These are phyloP conservation scores for Rosa persica DNA, from an alignment of 306 rosid genomes.

Conservation along the genomic window DNA sequence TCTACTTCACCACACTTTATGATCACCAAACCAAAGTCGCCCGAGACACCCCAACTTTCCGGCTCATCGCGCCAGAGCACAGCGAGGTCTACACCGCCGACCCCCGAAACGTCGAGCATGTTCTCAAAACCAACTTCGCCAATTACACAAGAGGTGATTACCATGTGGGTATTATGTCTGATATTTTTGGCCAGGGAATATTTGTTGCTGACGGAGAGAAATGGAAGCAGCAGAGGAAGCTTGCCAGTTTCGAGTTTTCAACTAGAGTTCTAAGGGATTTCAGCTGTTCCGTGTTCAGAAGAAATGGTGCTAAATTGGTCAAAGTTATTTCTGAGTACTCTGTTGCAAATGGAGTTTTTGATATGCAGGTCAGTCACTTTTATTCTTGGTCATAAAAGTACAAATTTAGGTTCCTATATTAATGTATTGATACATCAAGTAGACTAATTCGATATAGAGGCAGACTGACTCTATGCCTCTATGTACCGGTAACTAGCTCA, in stretches of 20 bases:
- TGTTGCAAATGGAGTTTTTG: slow-evolving; percentile 39
- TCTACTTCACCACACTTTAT: slow-evolving; percentile 13
- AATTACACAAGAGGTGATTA: slow-evolving; percentile 3
- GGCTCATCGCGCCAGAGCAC: slow-evolving; percentile 7
- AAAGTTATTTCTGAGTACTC: slow-evolving; percentile 34
- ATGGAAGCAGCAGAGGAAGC: slow-evolving; percentile 79
- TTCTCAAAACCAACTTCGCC: slow-evolving; percentile 24
- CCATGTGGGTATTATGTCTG: slow-evolving; percentile 22
- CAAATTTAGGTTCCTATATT: not conserved
- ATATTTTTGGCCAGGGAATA: slow-evolving; percentile 68
- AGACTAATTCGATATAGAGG: not conserved
- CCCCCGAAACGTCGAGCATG: slow-evolving; percentile 12
- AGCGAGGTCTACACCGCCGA: slow-evolving; percentile 21
- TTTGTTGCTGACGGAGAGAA: slow-evolving; percentile 62
- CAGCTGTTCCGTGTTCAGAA: slow-evolving; percentile 54
- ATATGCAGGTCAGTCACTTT: slow-evolving; percentile 54
- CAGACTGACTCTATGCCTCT: too few species aligned
- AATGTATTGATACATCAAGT: not conserved
- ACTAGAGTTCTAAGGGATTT: slow-evolving; percentile 69
- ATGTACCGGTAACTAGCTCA: too few species aligned
- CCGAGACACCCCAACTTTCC: slow-evolving; percentile 14
- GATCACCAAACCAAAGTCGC: slow-evolving; percentile 13
- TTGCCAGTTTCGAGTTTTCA: slow-evolving; percentile 68
- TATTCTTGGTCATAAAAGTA: not conserved
- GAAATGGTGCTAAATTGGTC: slow-evolving; percentile 54